phyloP scores from a whole-genome alignment of 1,284 basidiomycete genomes.

The Phlebopus sp. region DNA sequence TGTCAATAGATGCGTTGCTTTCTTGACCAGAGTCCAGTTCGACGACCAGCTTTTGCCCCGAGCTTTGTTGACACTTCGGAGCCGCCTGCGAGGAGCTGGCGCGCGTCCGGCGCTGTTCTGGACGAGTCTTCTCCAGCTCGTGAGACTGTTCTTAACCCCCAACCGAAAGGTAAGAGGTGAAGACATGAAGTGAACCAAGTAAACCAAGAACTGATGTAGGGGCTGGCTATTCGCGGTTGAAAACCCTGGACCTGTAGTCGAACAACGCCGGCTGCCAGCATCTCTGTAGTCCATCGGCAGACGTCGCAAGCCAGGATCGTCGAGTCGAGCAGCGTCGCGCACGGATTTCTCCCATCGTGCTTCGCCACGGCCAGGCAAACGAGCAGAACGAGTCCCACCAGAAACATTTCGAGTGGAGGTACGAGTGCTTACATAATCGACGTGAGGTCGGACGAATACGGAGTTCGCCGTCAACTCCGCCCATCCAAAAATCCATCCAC shows the following conservation, averaged over 20 bases:
- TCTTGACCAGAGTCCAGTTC: neutral
- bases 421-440: too few species aligned
- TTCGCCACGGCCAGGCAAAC: too few species aligned
- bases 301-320: neutral
- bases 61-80: too few species aligned
- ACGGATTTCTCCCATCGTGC: too few species aligned
- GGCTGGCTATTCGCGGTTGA: too few species aligned
- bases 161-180: neutral
- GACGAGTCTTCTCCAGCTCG: neutral
- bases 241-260: neutral
- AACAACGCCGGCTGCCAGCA: neutral
- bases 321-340: neutral
- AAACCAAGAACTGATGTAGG: neutral
- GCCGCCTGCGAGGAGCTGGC: neutral
- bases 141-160: neutral
- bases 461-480: constrained; percentile 28
- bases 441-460: constrained; percentile 24
- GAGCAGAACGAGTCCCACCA: too few species aligned
- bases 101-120: neutral
- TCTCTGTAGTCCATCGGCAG: neutral
- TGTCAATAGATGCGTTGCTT: neutral
- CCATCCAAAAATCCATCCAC: constrained; percentile 9
- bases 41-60: neutral
- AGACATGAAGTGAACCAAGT: neutral
- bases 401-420: too few species aligned